Conservation (phyloP, 2,329 filamentous ascomycete genomes). For the Stachybotrys elegans region DNA sequence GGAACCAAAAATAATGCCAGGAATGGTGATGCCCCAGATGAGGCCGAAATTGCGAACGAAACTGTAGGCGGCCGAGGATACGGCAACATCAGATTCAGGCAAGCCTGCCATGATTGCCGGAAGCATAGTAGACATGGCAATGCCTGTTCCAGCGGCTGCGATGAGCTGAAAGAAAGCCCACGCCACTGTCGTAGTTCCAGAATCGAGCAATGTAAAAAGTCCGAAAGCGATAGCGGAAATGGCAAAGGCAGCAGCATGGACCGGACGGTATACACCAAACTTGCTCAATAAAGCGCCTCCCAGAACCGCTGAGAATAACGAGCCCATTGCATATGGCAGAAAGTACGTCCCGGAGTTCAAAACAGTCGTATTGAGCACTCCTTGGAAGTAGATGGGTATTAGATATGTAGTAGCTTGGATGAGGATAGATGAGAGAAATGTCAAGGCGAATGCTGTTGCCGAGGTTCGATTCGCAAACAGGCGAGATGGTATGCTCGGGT, state of each 20-base stretch:
- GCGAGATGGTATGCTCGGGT: slow-evolving; percentile 11
- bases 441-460: slow-evolving; percentile 18
- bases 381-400: slow-evolving; percentile 38
- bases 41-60: neutral
- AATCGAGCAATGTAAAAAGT: slow-evolving; percentile 28
- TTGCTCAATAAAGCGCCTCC: slow-evolving; percentile 15
- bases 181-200: slow-evolving; percentile 17
- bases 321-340: slow-evolving; percentile 15
- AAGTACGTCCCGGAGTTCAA: slow-evolving; percentile 18
- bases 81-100: neutral
- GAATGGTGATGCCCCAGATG: neutral
- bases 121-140: neutral
- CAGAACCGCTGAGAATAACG: slow-evolving; percentile 14
- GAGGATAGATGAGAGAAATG: slow-evolving; percentile 25
- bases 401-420: slow-evolving; percentile 22
- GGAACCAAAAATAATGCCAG: neutral
- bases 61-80: neutral
- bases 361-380: slow-evolving; percentile 23
- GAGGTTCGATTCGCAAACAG: slow-evolving; percentile 12
- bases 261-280: slow-evolving; percentile 18
- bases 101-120: neutral
- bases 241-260: slow-evolving; percentile 24
- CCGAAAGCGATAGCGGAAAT: slow-evolving; percentile 27
- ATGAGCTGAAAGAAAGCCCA: slow-evolving; percentile 32
- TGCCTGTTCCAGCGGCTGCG: neutral